Evolutionary conservation across 2,329 filamentous ascomycete species (phyloP), one percentile per base, ranked within the genome.

Genomic region (Exserohilum turcica): DNA sequence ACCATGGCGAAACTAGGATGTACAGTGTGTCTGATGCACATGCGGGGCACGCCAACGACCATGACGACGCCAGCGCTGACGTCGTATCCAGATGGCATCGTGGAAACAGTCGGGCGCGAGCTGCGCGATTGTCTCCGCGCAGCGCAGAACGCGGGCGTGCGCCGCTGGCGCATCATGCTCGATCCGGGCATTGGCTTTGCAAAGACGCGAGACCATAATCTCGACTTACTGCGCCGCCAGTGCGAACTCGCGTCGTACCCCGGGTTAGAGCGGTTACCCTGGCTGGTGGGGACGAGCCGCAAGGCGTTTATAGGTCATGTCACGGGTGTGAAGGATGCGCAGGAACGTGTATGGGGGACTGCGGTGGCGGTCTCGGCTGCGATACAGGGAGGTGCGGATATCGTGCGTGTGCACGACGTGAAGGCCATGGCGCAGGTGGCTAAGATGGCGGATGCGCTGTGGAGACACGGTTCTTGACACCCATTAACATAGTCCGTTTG

Each of bases 121-220:
- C 83, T 97, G 5, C 77, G 82, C 2, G 80, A 77, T 7, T 88
- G 92, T 13, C 83, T 97, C 5, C 78, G 78, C 0, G 90, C 85
- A 2, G 94, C 94, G n/a, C 77, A 95, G 73, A 82, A 79, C 12
- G 92, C 91, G 0, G 94, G 94, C 0, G 84, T 99, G 37, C 83
- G 90, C 3, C 87, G 92, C 43, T 99, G 94, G 94, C 89, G 93
- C 60, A 95, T 99, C 60, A 86, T 97, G 29, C 84, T 97, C 1
- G 94, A 99, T 71, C 94, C 94, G 0, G 94, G 94, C 0, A 84
- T 99, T 28, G 94, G 94, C 0, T 99, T 99, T 71, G 92, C 94
- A 50, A 99, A 99, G 78, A 87, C 85, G 0, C 80, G 82, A 48
- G 80, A 82, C 35, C 91, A 97, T 72, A 97, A 97, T 73, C 77